phyloP scores from a whole-genome alignment of 2,329 filamentous ascomycete genomes.

The Calonectria honghensis region DNA sequence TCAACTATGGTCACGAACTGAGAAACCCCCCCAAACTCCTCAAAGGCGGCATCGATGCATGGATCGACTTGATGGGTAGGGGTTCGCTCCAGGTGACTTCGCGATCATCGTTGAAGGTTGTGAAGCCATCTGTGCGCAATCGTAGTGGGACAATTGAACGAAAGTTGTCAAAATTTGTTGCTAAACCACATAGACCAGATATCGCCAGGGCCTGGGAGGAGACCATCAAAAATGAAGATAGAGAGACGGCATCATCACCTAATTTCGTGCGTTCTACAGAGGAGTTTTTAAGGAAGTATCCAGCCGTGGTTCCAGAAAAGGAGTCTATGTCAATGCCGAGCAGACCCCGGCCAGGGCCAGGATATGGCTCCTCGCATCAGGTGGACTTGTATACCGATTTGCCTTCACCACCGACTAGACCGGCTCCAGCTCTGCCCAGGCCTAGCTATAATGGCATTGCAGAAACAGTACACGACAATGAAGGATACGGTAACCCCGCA shows the following conservation, averaged over 20 bases:
- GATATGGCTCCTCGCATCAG: constrained; percentile 57
- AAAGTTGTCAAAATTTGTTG: constrained; percentile 67
- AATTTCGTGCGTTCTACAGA: constrained; percentile 82
- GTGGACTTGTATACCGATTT: constrained; percentile 68
- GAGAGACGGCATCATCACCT: constrained; percentile 68
- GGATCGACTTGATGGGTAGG: constrained; percentile 87
- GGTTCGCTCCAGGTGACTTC: constrained; percentile 73
- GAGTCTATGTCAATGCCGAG: constrained; percentile 75
- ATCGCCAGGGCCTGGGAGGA: constrained; percentile 90
- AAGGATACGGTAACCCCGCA: constrained; percentile 63
- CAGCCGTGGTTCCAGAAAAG: constrained; percentile 78
- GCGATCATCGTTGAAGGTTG: constrained; percentile 53
- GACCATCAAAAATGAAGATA: constrained; percentile 79
- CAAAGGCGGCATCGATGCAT: constrained; percentile 88
- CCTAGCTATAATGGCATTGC: constrained; percentile 87
- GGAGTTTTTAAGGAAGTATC: constrained; percentile 89
- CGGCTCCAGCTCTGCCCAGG: constrained; percentile 80
- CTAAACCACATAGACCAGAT: constrained; percentile 84
- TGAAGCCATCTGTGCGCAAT: constrained; percentile 56
- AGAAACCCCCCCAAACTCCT: constrained; percentile 85
- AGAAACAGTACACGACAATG: constrained; percentile 61
- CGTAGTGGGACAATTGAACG: constrained; percentile 57
- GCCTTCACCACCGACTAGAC: constrained; percentile 76
- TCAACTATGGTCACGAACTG: constrained; percentile 86
- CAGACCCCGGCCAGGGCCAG: constrained; percentile 49